A percentile compares a stretch with the other conserved stretches of the same genome.
Evolutionary conservation across 2,329 filamentous ascomycete genomes (phyloP).

Genomic region (Lasiodiplodia sp.): DNA sequence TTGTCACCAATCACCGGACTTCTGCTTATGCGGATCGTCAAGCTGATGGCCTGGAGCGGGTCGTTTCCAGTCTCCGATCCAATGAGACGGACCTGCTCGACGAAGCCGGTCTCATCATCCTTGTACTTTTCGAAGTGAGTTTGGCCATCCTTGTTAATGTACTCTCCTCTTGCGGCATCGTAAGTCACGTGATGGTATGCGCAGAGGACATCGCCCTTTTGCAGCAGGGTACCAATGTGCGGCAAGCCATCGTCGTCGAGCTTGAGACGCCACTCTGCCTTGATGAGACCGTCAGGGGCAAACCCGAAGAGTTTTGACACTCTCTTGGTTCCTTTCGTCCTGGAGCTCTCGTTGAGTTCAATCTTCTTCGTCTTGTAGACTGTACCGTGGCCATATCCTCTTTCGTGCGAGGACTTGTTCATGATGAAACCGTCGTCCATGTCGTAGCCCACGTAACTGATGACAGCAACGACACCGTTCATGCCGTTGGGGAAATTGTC

Average conservation of each 20-base stretch:
- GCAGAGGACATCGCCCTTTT: conserved; percentile 83
- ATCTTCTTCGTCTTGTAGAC: conserved; percentile 98
- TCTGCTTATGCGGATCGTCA: conserved; percentile 92
- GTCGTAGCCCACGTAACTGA: conserved; percentile 98
- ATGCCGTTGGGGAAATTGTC: conserved; percentile 98
- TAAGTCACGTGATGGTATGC: conserved; percentile 88
- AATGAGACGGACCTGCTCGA: conserved; percentile 92
- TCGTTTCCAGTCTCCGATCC: conserved; percentile 84
- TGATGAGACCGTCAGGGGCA: conserved; percentile 76
- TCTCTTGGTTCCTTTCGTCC: conserved; percentile 69
- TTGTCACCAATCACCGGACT: conserved; percentile 96
- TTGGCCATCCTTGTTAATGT: conserved; percentile 83
- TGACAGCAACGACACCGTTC: conserved; percentile 95
- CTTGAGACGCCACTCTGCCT: conserved; percentile 71
- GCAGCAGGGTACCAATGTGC: conserved; percentile 77
- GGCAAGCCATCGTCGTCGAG: conserved; percentile 91
- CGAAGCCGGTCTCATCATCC: conserved; percentile 83
- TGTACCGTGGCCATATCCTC: conserved; percentile 93
- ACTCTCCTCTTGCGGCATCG: conserved; percentile 73
- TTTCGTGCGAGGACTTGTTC: conserved; percentile 95
- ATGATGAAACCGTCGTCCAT: conserved; percentile 99
- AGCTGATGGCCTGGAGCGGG: conserved; percentile 84
- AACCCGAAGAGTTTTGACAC: conserved; percentile 90
- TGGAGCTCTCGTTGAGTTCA: conserved; percentile 79
- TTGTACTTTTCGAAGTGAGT: conserved; percentile 96